A percentile compares a stretch with the other conserved stretches of the same genome.
phyloP scores from a whole-genome alignment of 306 rosid species.

The Malus sylvestris region DNA sequence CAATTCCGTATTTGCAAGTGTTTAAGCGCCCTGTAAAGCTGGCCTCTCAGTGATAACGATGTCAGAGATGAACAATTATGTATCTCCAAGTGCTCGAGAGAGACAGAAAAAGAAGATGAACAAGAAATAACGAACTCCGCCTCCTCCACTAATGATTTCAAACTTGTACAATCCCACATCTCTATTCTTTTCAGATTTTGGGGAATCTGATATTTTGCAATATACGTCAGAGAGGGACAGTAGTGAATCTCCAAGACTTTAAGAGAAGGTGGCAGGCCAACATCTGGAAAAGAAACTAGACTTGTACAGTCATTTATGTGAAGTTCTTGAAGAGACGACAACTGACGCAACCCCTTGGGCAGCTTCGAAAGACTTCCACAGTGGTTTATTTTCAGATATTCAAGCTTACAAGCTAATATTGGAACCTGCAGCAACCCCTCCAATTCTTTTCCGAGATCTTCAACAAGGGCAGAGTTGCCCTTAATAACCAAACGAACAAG shows the following conservation, averaged over 20 bases:
- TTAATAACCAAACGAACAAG: too few species aligned
- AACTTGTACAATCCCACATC: accelerated
- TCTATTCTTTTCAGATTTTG: neutral
- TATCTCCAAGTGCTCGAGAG: neutral
- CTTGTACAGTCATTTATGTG: accelerated
- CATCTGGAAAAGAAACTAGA: neutral
- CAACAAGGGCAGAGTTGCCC: too few species aligned
- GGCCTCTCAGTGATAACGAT: neutral
- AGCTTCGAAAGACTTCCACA: neutral
- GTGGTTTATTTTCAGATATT: neutral
- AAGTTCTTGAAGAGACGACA: neutral
- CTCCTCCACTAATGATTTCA: neutral
- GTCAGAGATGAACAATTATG: neutral
- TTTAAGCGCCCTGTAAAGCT: neutral
- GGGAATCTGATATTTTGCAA: neutral
- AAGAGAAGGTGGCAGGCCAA: neutral
- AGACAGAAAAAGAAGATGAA: neutral
- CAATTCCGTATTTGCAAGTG: neutral
- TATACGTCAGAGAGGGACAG: neutral
- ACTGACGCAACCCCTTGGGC: neutral
- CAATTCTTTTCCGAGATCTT: neutral
- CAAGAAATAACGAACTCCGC: neutral
- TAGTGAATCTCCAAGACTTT: neutral
- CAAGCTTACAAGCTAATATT: neutral
- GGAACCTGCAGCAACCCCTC: neutral